Conservation (phyloP, 2,329 filamentous ascomycete genomes). For the Sporothrix inflata region DNA sequence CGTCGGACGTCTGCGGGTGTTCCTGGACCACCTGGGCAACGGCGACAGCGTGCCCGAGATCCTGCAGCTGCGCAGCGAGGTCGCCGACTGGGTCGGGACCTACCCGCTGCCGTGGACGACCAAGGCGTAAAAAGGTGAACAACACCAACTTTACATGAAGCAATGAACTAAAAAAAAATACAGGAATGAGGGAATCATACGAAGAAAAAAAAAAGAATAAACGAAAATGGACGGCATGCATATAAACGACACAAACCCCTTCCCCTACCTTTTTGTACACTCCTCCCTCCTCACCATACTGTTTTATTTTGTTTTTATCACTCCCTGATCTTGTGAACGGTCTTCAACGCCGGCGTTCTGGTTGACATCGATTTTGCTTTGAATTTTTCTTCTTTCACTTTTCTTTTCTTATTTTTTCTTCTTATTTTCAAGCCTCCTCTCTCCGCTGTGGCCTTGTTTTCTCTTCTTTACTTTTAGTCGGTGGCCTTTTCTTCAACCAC, state of each 20-base stretch:
- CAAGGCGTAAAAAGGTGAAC: constrained; percentile 29
- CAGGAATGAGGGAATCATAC: background rate
- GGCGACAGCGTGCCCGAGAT: constrained; percentile 72
- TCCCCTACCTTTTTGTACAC: background rate
- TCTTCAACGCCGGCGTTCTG: constrained; percentile 27
- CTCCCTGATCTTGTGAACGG: constrained; percentile 5
- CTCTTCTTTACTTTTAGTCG: background rate
- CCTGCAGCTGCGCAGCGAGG: constrained; percentile 71
- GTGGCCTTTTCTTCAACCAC: constrained; percentile 18
- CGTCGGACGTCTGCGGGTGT: constrained; percentile 66
- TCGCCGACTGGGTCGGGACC: constrained; percentile 77
- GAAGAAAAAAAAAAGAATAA: background rate
- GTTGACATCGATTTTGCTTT: constrained; percentile 4
- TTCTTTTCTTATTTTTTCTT: background rate
- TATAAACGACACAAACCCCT: background rate
- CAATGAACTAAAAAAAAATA: background rate
- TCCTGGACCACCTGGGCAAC: constrained; percentile 68
- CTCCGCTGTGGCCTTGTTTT: background rate
- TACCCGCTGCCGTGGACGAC: constrained; percentile 71
- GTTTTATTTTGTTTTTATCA: background rate
- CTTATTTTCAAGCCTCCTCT: background rate
- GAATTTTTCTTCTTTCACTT: background rate
- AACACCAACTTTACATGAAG: background rate
- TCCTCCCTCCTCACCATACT: background rate
- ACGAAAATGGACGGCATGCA: constrained; percentile 2